Percentiles rank a stretch among this genome's conserved stretches.
These are phyloP conservation scores for Cucurbita ficifolia DNA, from an alignment of 306 rosid genomes.

Conservation along the genomic window DNA sequence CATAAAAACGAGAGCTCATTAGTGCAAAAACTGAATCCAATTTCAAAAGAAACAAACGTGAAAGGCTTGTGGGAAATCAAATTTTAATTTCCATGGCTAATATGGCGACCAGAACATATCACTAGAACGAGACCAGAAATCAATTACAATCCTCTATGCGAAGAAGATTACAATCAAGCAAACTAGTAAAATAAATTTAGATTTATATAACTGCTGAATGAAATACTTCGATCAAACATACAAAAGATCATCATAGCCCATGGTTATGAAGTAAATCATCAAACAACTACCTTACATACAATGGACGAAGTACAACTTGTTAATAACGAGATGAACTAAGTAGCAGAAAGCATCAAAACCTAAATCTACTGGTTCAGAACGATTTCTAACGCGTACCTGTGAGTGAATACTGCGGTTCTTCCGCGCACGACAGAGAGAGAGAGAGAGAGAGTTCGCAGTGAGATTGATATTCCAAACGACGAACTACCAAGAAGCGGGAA, in stretches of 20 bases:
- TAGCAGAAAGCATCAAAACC: background rate
- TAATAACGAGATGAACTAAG: background rate
- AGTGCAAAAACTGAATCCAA: background rate
- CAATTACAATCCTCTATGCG: background rate
- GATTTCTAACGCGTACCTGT: background rate
- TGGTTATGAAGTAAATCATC: background rate
- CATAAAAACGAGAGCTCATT: no score
- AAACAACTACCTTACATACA: background rate
- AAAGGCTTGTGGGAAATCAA: background rate
- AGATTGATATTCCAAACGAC: background rate
- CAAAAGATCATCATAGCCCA: background rate
- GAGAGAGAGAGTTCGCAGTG: background rate
- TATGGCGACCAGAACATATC: background rate
- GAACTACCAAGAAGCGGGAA: background rate
- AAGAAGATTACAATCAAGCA: background rate
- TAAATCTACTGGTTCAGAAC: background rate
- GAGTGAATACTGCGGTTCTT: background rate
- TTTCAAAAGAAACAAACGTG: background rate
- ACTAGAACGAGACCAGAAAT: background rate
- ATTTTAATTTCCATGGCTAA: background rate
- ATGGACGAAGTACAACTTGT: background rate
- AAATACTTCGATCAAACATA: background rate
- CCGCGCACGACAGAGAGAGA: background rate
- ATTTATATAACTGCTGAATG: background rate
- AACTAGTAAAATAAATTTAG: background rate